A percentile compares a stretch with the other conserved stretches of the same genome.
These are phyloP conservation scores for Chrysanthemum seticuspe DNA, from an alignment of 129 eudicot genomes.

Conservation along the genomic window DNA sequence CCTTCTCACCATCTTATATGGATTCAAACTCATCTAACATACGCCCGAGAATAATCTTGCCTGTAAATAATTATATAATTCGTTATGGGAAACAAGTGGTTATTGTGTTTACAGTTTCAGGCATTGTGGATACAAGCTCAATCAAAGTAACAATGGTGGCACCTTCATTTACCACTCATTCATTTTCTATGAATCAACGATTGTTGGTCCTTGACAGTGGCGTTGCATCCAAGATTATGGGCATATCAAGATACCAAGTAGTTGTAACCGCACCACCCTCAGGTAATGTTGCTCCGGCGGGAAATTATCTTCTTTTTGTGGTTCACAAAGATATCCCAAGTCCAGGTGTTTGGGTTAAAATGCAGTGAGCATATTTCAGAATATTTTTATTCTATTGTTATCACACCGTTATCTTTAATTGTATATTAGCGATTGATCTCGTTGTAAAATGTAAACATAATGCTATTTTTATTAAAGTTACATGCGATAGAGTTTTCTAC, in stretches of 20 bases:
- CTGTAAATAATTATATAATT: conserved; percentile 24
- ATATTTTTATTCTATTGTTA: background rate
- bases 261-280: conserved; percentile 43
- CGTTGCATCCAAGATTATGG: conserved; percentile 26
- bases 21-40: conserved; percentile 25
- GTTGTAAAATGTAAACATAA: background rate
- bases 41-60: conserved; percentile 57
- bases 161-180: conserved; percentile 71
- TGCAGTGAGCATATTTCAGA: conserved; percentile 22
- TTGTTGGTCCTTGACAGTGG: conserved; percentile 40
- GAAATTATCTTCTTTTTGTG: conserved; percentile 56
- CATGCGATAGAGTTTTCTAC: background rate
- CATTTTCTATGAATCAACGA: conserved; percentile 78
- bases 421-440: background rate
- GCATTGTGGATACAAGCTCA: conserved; percentile 25
- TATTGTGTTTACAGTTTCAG: conserved; percentile 39
- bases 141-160: conserved; percentile 64
- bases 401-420: background rate
- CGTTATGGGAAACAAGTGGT: conserved; percentile 34
- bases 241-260: conserved; percentile 38
- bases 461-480: background rate
- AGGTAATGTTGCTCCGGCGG: conserved; percentile 54
- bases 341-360: conserved; percentile 65
- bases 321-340: conserved; percentile 69
- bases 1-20: conserved; percentile 69